Evolutionary conservation across 352 stramenopile species (phyloP), one percentile per base, ranked within the genome.

Genomic region (Pythium oligandrum): DNA sequence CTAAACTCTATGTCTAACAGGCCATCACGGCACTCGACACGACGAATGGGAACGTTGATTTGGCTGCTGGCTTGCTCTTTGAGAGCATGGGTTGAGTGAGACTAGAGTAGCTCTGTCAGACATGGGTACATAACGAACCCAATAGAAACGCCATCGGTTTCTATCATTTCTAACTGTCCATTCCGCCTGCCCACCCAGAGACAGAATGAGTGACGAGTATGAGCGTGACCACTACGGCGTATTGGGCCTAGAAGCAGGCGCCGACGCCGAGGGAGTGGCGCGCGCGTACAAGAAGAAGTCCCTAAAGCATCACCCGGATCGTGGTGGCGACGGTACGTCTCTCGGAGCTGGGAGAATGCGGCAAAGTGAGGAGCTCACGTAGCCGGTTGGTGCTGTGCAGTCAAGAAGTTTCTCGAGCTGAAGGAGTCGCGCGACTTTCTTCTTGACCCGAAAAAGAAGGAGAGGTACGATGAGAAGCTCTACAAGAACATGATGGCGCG

Each of bases 231-330:
- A 88, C 45, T 93, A 93, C 60, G 80, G 76, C 52, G 74, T 93
- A 44, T 70, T 93, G 35, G 83, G 80, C 7, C 71, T 94, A 40
- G 81, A 89, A 37, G 55, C 70, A 46, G 79, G 75, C 40, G 66
- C 72, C 5, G 71, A 88, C 51, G 74, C 81, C 59, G 77, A 83
- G 40, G 69, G 85, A 35, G 74, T 94, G 12, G 74, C 78, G n/a
- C 78, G 78, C 50, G 83, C 83, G 1, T 94, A 91, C 61, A 91
- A 88, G 63, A 89, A 89, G 66, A 86, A 83, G 64, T 89, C 77
- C 6, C 75, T 92, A 30, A 43, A 79, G 40, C 78, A 91, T 34
- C 83, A 94, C 47, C 83, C 83, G 9, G 83, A 94, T 53, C 83
- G 82, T 44, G 81, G 83, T 10, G 83, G 83, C 49, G 80, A 94